These are phyloP conservation scores for Raddia guianensis DNA, from an alignment of 176 grass and related monocot species.

Conservation along the genomic window DNA sequence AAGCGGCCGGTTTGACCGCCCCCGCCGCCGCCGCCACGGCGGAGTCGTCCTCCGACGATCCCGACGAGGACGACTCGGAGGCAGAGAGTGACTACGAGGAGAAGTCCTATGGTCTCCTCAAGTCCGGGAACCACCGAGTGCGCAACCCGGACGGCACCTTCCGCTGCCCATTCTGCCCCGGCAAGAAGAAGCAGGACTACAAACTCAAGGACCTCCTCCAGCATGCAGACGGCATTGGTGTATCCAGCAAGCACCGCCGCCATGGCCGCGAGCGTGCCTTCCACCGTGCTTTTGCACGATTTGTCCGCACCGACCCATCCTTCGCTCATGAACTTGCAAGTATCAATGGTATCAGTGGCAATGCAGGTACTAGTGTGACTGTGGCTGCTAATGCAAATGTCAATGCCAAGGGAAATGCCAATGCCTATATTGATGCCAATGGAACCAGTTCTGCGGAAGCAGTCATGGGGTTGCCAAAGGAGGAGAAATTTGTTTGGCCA, in stretches of 20 bases:
- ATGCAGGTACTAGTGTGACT: neutral
- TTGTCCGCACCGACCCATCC: conserved; percentile 52
- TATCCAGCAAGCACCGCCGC: conserved; percentile 67
- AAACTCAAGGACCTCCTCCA: conserved; percentile 89
- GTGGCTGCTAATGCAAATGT: neutral
- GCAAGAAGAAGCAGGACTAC: conserved; percentile 89
- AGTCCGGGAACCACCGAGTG: conserved; percentile 64
- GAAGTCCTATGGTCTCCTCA: conserved; percentile 58
- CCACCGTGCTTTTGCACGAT: conserved; percentile 55
- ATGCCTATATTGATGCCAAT: neutral
- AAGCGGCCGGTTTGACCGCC: conserved; percentile 39
- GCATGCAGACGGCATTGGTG: conserved; percentile 70
- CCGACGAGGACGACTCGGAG: conserved; percentile 61
- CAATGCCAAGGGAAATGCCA: neutral
- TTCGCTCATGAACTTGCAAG: conserved; percentile 14
- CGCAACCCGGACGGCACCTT: conserved; percentile 76
- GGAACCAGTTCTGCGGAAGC: conserved; percentile 14
- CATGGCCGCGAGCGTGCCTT: conserved; percentile 52
- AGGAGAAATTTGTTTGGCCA: conserved; percentile 75
- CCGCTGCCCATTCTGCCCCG: conserved; percentile 85
- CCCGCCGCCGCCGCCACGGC: conserved; percentile 2
- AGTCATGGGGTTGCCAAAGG: neutral
- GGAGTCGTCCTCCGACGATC: conserved; percentile 27
- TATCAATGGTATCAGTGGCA: conserved; percentile 26
- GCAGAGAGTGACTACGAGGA: conserved; percentile 63